Base-by-base conservation (phyloP, 345 rosid genomes). In the Laguncularia racemosa region DNA sequence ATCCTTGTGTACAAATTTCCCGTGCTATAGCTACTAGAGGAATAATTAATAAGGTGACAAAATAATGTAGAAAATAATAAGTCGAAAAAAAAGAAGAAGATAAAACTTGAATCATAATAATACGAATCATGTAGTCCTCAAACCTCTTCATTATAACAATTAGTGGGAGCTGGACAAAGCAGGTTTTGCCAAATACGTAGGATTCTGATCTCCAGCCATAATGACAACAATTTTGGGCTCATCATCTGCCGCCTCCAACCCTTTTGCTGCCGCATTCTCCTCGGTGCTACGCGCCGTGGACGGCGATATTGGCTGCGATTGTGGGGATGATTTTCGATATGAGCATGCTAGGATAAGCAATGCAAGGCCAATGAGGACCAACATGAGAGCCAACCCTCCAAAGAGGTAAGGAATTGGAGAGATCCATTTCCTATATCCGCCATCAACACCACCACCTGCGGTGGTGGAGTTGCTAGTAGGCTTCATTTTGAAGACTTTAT, bases 151-250 rank as follows among this genome's bases (percentile, higher is more conserved):
- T 6, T 14, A 47, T 14, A 16, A 47, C 48, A 44, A 19, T 46
- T 20, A 48, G 11, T 16, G 56, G 44, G 28, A 16, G 28, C 50
- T 53, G n/a, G 63, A 3, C 18, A 70, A 46, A 19, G 58, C 21
- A 11, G 76, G 89, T 58, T 72, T 70, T 14, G 89, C 93, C 48
- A 86, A 67, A 74, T 58, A 81, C 10, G 81, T 81, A 21, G 93
- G 89, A 38, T 60, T 72, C 17, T 71, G 64, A 58, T 86, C 78
- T 44, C 89, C 87, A 15, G 93, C 77, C 93, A 86, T 81, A 52
- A 86, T 70, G 51, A 86, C 89, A 18, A 79, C 89, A 61, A 86
- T 73, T 76, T 79, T 79, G 6, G 85, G 85, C 65, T 83, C 89
- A 80, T 72, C 75, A 33, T 86, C 87, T 44, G 44, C 43, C 44